A percentile compares a stretch with the other conserved stretches of the same genome.
Conservation (phyloP, 2,329 filamentous ascomycete genomes). For the Arthrobotrys sinensis region DNA sequence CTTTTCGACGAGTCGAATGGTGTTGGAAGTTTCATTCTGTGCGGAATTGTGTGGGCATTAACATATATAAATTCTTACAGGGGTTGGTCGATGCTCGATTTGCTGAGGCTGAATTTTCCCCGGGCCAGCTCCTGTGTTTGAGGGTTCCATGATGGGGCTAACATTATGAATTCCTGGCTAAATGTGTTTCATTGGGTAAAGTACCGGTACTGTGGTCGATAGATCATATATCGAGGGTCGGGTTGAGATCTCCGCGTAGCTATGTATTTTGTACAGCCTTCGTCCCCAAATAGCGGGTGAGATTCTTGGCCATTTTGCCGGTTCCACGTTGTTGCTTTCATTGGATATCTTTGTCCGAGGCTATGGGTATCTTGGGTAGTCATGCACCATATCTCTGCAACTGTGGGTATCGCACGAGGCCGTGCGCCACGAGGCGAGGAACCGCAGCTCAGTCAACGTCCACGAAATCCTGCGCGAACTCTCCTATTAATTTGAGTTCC, state of each 20-base stretch:
- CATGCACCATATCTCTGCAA: background rate
- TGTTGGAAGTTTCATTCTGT: too few relatives aligned
- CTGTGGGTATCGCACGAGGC: conserved; percentile 8
- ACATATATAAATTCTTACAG: too few relatives aligned
- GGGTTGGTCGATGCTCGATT: background rate
- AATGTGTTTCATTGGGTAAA: background rate
- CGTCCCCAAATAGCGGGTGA: conserved; percentile 3
- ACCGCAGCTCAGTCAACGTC: too few relatives aligned
- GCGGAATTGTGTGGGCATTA: too few relatives aligned
- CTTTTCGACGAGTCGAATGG: too few relatives aligned
- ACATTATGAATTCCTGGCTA: background rate
- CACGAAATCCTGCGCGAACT: background rate
- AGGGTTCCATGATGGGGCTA: background rate
- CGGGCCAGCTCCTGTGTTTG: background rate
- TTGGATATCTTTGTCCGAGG: conserved; percentile 20
- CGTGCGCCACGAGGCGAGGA: background rate
- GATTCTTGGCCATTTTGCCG: conserved; percentile 18
- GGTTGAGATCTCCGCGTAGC: too few relatives aligned
- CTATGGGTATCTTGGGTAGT: background rate
- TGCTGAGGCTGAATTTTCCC: background rate
- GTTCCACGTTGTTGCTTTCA: conserved; percentile 5
- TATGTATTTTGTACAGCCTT: background rate
- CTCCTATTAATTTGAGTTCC: conserved; percentile 6
- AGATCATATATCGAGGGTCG: too few relatives aligned
- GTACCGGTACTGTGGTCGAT: too few relatives aligned